Conservation (phyloP, 169 alveolate species). For the Perkinsus olseni region DNA sequence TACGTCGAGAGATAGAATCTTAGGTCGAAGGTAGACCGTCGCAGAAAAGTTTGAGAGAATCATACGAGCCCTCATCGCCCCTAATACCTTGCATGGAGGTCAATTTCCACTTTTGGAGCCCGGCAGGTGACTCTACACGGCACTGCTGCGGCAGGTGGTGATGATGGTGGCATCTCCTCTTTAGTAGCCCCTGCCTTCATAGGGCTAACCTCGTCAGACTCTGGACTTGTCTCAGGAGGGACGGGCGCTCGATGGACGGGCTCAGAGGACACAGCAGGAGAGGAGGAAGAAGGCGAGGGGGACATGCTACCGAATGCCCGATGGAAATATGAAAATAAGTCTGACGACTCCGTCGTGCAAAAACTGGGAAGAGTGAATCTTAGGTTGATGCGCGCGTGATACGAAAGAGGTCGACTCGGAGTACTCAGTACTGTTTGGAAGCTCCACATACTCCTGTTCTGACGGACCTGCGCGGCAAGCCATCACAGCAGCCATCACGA, state of each 20-base stretch:
- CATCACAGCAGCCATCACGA: no score
- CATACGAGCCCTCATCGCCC: no score
- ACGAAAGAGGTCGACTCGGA: not conserved
- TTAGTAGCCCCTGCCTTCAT: not conserved
- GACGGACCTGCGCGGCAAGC: no score
- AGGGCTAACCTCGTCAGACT: not conserved
- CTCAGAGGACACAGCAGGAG: not conserved
- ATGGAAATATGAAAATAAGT: not conserved
- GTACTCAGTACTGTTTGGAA: no score
- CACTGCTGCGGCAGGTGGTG: no score
- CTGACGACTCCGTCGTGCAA: not conserved
- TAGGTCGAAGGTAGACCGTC: no score
- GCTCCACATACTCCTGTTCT: no score
- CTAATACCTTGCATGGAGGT: not conserved
- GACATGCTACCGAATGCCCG: not conserved
- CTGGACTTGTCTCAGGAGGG: not conserved
- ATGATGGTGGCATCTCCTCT: not conserved
- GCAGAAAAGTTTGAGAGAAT: no score
- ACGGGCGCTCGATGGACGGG: not conserved
- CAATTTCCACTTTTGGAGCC: not conserved
- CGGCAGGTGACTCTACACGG: not conserved
- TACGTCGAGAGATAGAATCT: no score
- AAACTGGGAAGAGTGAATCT: not conserved
- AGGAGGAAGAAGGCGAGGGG: not conserved
- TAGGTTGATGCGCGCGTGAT: not conserved